Percentiles rank a stretch among this genome's conserved stretches.
phyloP scores from a whole-genome alignment of 2,329 filamentous ascomycete genomes.

The Fusarium oxysporum region DNA sequence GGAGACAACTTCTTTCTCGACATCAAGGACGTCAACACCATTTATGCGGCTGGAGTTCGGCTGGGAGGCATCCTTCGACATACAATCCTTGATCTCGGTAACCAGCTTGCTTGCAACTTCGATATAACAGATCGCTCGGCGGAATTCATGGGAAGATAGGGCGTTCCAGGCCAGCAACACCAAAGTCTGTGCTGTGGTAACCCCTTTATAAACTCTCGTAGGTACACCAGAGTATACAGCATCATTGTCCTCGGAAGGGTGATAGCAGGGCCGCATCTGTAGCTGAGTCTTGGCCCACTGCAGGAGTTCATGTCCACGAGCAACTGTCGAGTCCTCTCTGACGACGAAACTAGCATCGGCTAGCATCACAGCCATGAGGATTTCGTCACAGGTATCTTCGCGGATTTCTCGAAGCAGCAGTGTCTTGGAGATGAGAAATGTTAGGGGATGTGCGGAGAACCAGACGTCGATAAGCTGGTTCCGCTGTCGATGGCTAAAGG shows the following conservation, averaged over 20 bases:
- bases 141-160: slow-evolving; percentile 48
- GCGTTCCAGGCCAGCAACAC: slow-evolving; percentile 54
- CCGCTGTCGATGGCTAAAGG: slow-evolving; percentile 49
- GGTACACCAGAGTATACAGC: slow-evolving; percentile 45
- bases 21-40: slow-evolving; percentile 54
- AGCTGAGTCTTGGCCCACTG: slow-evolving; percentile 52
- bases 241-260: slow-evolving; percentile 33
- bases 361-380: slow-evolving; percentile 54
- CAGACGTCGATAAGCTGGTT: slow-evolving; percentile 56
- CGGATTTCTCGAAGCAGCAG: slow-evolving; percentile 53
- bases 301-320: slow-evolving; percentile 49
- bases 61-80: slow-evolving; percentile 43
- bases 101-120: slow-evolving; percentile 49
- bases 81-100: slow-evolving; percentile 49
- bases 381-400: slow-evolving; percentile 54
- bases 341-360: slow-evolving; percentile 53
- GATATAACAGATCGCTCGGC: slow-evolving; percentile 52
- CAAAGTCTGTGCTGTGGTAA: slow-evolving; percentile 50
- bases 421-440: slow-evolving; percentile 56
- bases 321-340: slow-evolving; percentile 44
- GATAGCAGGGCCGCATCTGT: slow-evolving; percentile 42
- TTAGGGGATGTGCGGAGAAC: slow-evolving; percentile 55
- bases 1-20: slow-evolving; percentile 54
- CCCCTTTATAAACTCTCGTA: slow-evolving; percentile 49
- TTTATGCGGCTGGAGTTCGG: slow-evolving; percentile 53